Evolutionary conservation across 495 filamentous ascomycete genomes (phyloP), one percentile per base, ranked within the genome.

Genomic region (Aspergillus baeticus): DNA sequence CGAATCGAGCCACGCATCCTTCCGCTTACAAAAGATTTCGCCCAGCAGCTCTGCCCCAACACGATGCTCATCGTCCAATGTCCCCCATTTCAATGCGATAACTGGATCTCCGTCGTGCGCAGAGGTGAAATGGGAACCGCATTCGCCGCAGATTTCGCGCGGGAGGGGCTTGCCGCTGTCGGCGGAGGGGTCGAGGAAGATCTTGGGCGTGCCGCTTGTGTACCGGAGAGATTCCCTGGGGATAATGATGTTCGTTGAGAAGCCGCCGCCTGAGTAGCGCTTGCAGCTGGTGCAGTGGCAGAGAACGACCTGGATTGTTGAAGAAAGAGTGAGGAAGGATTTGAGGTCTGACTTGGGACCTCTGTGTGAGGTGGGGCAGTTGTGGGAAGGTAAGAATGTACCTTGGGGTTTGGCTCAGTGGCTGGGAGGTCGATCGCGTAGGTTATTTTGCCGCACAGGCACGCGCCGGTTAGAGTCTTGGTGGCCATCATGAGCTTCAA

Each of bases 231-330:
- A 31, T 3, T 58, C 21, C 22, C 53, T 34, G 0, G 62, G 62
- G 39, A 69, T 50, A 46, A 69, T 42, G 34, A 69, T 56, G 45
- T 69, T 69, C 34, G 68, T 48, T 11, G 64, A 67, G 55, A 67
- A 71, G 41, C 50, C 49, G 37, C 64, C 59, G 56, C 68, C 66
- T 5, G 66, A 67, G 54, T 65, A 59, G 17, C 61, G 63, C 38
- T 71, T 69, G 62, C 68, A 71, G 51, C 41, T 64, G 15, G 45
- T 65, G 61, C 68, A 71, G 68, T 71, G 66, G 49, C 68, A 71
- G 60, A 66, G 35, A 31, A 62, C 50, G 13, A 70, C 17, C 68
- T 68, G 26, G 14, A n/a, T 43, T 2, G 38, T 34, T 39, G 23
- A n/a, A 22, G 14, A 7, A 26, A 23, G 10, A 13, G 36, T 17